Evolutionary conservation across 495 filamentous ascomycete genomes (phyloP), one percentile per base, ranked within the genome.

Genomic region (Tuber indicum): DNA sequence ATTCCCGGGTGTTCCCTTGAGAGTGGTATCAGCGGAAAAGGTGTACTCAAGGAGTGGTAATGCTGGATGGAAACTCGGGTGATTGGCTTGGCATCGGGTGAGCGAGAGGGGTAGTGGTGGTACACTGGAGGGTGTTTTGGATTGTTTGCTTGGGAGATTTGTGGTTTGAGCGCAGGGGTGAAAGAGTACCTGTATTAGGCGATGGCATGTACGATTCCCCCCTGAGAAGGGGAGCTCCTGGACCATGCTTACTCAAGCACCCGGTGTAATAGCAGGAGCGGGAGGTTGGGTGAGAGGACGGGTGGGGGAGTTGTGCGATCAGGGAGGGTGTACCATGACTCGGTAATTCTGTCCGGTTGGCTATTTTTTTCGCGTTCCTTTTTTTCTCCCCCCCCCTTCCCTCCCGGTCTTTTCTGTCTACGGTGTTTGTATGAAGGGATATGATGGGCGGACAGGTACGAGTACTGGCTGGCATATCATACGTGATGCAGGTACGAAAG

Each of bases 71-170:
- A 9, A 58, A 3, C 23, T n/a, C 23, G 10, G 49, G 12, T 66
- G 58, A 32, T n/a, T 5, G 58, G n/a, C 58, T 66, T 32, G 58
- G n/a, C 58, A 66, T 66, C 14, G 1, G 26, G 52, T 32, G 0
- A 12, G n/a, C 0, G 12, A 10, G 3, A 3, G 10, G 14, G n/a
- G 3, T 17, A 3, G 12, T n/a, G 23, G 58, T 66, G n/a, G 58
- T 14, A 66, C 58, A 58, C 23, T 9, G 23, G 5, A 58, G 26
- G 26, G 0, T 66, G 58, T 66, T 32, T 66, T 66, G n/a, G n/a
- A 66, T 66, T 26, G 12, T 66, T 66, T 66, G 58, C 26, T 32
- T 66, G 58, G 58, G 58, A 66, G 58, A 66, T 66, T 66, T 66
- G 26, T 14, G 58, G 58, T 66, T 66, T 66, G 26, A 66, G 58